Evolutionary conservation across 2,329 filamentous ascomycete genomes (phyloP), one percentile per base, ranked within the genome.

Genomic region (Cladosporium austrohemisphaericum): DNA sequence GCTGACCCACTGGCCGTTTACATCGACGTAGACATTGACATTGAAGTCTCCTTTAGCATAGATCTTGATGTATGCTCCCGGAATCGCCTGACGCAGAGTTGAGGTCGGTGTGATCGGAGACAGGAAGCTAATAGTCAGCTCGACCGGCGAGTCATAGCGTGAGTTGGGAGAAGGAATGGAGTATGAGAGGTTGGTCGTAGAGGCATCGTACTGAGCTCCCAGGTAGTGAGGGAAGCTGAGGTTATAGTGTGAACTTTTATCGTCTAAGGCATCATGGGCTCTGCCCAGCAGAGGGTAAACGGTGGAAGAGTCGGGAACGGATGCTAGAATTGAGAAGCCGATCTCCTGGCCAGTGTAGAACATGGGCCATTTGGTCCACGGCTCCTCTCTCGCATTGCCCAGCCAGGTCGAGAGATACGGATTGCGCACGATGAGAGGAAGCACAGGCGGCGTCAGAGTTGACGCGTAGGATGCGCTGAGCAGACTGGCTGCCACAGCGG

Each of bases 321-420:
- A 76, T 31, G 81, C 83, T 52, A 86, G 72, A 41, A 86, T 68
- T 5, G 79, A 77, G 55, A 86, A 77, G 35, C 83, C 83, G 49
- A 86, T 67, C 71, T 79, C 56, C 41, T 82, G 75, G 26, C 86
- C 86, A 5, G 84, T 87, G 76, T 84, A 91, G 66, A 91, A 90
- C 66, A 92, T 92, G 19, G 89, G 89, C 89, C 89, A 95, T 69
- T 81, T 79, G 47, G 81, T 78, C 88, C 88, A 94, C 2, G 89
- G 89, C 37, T 77, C 76, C 49, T 85, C 78, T 57, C 89, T 78
- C 32, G 88, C 86, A 66, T 79, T 77, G 40, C 76, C 74, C 50
- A 88, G 72, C 76, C 67, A 78, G 60, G 73, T 74, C 49, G 71
- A 76, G 48, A 76, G 62, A 57, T 77, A 77, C 13, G 74, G 74